Conservation (phyloP, 2,329 filamentous ascomycete genomes). For the Alternaria angustiovoidea region DNA sequence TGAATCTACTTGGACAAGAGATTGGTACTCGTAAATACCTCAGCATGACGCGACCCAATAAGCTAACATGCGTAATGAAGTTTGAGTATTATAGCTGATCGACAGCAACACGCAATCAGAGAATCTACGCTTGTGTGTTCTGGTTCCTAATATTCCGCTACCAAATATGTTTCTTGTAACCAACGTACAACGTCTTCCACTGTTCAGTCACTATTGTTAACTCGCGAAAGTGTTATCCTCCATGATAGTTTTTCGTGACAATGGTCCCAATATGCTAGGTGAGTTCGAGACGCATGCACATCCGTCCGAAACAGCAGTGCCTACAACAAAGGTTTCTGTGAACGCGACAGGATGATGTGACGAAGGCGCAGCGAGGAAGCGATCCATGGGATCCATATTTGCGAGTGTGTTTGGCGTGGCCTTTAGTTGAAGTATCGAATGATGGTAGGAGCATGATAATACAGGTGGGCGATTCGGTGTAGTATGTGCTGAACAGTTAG, state of each 20-base stretch:
- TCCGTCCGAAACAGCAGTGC: slow-evolving; percentile 12
- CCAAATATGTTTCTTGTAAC: too few relatives aligned
- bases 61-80: too few relatives aligned
- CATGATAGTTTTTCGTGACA: neutral
- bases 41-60: too few relatives aligned
- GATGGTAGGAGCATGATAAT: slow-evolving; percentile 4
- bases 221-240: neutral
- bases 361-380: slow-evolving; percentile 5
- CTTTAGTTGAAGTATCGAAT: neutral
- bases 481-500: neutral
- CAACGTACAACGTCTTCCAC: neutral
- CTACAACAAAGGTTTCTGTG: neutral
- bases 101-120: neutral
- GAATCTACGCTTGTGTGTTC: neutral
- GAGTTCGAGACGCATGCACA: slow-evolving; percentile 7
- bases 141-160: neutral
- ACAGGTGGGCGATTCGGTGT: neutral
- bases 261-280: neutral
- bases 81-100: neutral
- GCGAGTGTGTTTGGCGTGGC: neutral
- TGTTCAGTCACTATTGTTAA: neutral
- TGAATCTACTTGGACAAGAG: neutral
- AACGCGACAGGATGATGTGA: slow-evolving; percentile 7
- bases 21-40: too few relatives aligned
- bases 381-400: slow-evolving; percentile 12